phyloP scores from a whole-genome alignment of 371 early-diverging fungal genomes.

The Apophysomyces variabilis region DNA sequence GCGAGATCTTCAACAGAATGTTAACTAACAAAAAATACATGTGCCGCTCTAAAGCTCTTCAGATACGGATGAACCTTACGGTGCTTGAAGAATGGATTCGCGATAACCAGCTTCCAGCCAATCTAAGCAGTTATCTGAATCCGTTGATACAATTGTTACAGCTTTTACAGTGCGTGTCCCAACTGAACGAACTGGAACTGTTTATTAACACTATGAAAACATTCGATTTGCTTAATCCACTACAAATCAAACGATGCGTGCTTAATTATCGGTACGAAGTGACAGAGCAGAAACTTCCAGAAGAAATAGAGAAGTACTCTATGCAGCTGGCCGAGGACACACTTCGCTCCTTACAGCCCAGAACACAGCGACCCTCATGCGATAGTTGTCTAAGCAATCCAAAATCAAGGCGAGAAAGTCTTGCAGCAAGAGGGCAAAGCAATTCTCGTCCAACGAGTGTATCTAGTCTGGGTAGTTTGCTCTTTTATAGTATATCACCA shows the following conservation, averaged over 20 bases:
- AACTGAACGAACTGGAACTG: constrained; percentile 65
- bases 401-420: constrained; percentile 1
- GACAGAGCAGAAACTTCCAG: constrained; percentile 69
- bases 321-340: constrained; percentile 69
- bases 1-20: constrained; percentile 85
- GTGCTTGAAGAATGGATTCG: constrained; percentile 86
- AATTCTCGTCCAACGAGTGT: constrained; percentile 35
- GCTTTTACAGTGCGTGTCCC: constrained; percentile 81
- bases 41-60: constrained; percentile 81
- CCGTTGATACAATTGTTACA: constrained; percentile 84
- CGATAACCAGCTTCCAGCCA: constrained; percentile 49
- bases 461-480: constrained; percentile 40
- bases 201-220: constrained; percentile 75
- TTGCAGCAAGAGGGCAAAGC: neutral
- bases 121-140: constrained; percentile 45
- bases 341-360: constrained; percentile 37
- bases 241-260: constrained; percentile 75
- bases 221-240: constrained; percentile 67
- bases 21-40: constrained; percentile 72
- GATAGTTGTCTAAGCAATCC: constrained; percentile 12
- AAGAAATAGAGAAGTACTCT: constrained; percentile 76
- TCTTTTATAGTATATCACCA: constrained; percentile 18
- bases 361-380: constrained; percentile 21
- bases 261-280: constrained; percentile 87
- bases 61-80: constrained; percentile 84